Conservation (phyloP, 805 yeast genomes). For the Yamadazyma philogaea region DNA sequence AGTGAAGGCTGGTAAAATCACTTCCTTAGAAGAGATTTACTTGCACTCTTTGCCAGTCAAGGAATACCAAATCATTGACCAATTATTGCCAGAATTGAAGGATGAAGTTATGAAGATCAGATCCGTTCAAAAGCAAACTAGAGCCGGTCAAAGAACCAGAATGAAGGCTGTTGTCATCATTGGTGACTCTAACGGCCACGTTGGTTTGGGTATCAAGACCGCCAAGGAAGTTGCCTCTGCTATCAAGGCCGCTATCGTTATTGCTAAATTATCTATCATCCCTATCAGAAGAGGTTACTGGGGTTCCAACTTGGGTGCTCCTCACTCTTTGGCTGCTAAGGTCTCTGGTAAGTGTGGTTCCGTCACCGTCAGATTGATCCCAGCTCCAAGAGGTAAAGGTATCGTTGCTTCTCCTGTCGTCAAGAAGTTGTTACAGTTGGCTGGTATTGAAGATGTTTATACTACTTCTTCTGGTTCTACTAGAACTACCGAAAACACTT, state of each 20-base stretch:
- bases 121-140: slow-evolving; percentile 99
- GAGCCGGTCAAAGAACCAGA: slow-evolving; percentile 99
- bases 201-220: slow-evolving; percentile 99
- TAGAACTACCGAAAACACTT: slow-evolving; percentile 99
- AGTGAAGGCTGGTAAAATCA: slow-evolving; percentile 97
- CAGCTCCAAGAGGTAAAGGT: slow-evolving; percentile 99
- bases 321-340: slow-evolving; percentile 97
- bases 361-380: slow-evolving; percentile 96
- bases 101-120: slow-evolving; percentile 99
- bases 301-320: slow-evolving; percentile 99
- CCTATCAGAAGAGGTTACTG: slow-evolving; percentile 99
- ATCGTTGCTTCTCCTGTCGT: slow-evolving; percentile 99
- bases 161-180: slow-evolving; percentile 99
- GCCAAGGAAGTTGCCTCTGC: slow-evolving; percentile 99
- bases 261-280: slow-evolving; percentile 97
- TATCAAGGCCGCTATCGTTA: slow-evolving; percentile 98
- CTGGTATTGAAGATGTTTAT: slow-evolving; percentile 99
- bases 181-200: slow-evolving; percentile 99
- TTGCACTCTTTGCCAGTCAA: slow-evolving; percentile 98
- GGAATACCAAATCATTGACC: slow-evolving; percentile 99
- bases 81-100: slow-evolving; percentile 89
- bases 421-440: slow-evolving; percentile 97
- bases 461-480: slow-evolving; percentile 98
- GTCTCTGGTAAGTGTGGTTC: slow-evolving; percentile 99
- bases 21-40: slow-evolving; percentile 97